phyloP scores from a whole-genome alignment of 768 basidiomycete genomes.

The Mycena amicta region DNA sequence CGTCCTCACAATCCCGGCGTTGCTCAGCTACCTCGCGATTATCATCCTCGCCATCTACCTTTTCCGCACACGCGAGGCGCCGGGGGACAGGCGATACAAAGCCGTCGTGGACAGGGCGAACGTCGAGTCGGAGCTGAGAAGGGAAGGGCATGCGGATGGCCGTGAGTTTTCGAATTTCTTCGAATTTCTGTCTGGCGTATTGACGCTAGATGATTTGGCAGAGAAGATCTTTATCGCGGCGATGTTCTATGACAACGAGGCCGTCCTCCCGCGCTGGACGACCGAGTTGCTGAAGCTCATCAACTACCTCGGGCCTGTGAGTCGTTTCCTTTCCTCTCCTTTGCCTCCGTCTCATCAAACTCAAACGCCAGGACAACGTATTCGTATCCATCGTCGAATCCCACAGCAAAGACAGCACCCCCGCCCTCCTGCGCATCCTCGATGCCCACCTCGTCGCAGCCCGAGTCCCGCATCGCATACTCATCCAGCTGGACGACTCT shows the following conservation, averaged over 20 bases:
- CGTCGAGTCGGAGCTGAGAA: not conserved
- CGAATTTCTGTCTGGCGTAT: not conserved
- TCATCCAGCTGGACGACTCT: too few relatives aligned
- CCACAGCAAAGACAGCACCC: conserved; percentile 34
- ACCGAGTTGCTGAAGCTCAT: conserved; percentile 36
- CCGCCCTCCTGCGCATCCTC: conserved; percentile 31
- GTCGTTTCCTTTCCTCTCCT: too few relatives aligned
- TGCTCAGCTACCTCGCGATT: not conserved
- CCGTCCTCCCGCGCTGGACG: conserved; percentile 41
- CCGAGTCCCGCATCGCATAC: conserved; percentile 33
- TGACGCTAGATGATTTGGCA: not conserved
- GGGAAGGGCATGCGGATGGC: not conserved
- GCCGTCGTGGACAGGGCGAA: not conserved
- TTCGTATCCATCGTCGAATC: too few relatives aligned
- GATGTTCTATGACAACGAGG: conserved; percentile 41
- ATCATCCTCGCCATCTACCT: not conserved
- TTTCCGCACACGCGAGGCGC: not conserved
- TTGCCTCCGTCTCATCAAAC: too few relatives aligned
- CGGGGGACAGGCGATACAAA: not conserved
- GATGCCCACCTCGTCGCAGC: conserved; percentile 25
- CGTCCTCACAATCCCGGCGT: not conserved
- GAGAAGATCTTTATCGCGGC: conserved; percentile 41
- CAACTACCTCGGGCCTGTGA: conserved; percentile 40
- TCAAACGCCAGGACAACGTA: conserved; percentile 44
- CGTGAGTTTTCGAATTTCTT: not conserved